Evolutionary conservation across 2,329 filamentous ascomycete genomes (phyloP), one percentile per base, ranked within the genome.

Genomic region (Dendryphion nanum): DNA sequence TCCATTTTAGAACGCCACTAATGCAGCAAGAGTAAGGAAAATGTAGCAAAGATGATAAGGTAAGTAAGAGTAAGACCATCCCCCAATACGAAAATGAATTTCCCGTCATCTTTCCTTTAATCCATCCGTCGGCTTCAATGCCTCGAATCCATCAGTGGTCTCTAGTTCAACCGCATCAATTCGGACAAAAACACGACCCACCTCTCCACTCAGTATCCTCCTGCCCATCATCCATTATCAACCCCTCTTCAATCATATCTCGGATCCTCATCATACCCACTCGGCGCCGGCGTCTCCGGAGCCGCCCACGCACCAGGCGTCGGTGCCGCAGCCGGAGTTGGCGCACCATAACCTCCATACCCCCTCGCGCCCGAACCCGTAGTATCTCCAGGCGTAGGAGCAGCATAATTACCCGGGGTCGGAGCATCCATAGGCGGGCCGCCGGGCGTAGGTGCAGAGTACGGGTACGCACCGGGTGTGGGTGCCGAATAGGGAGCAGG

Each of bases 231-330:
- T n/a, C n/a, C n/a, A n/a, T n/a, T n/a, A n/a, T n/a, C n/a, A n/a
- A n/a, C n/a, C n/a, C n/a, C n/a, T n/a, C 2, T 26, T 16, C 33
- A 51, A 35, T 53, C 47, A 23, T 52, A 53, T 26, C 46, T 34
- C 14, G 50, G 50, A 41, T 53, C 50, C 35, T 53, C 50, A 17
- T 51, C 48, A 26, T 36, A 19, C 6, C 47, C 50, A 37, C 40
- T 41, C n/a, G 43, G 40, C 14, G 75, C 77, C 35, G 76, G 78
- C 3, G 77, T 79, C 15, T 79, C 81, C 18, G 82, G 81, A 2
- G 78, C 72, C 18, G 73, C 72, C 41, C 72, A 75, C 12, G 67
- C 70, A 7, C 72, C 72, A 4, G 81, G 81, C n/a, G 81, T 85
- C 1, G 81, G 79, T 16, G 81, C 82, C 20, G 61, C 60, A 28